Base-by-base conservation (phyloP, 768 basidiomycete species). In the Russula ochroleuca region DNA sequence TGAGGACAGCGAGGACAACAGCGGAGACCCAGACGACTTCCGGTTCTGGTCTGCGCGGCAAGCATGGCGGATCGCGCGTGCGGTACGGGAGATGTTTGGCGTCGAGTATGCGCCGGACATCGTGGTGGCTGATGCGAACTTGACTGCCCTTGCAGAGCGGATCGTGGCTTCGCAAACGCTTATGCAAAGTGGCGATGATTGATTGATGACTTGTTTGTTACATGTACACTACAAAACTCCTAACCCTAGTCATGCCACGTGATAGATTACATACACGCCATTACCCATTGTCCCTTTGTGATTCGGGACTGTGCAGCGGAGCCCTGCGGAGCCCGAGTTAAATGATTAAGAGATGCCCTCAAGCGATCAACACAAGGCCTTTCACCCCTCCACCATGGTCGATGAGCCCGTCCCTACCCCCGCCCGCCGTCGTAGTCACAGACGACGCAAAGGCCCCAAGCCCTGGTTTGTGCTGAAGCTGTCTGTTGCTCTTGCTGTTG, bases 41-140 rank as follows among this genome's bases (percentile, higher is more conserved):
- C 82, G 84, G 51, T 94, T 99, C 77, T 96, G 94, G 92, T 88
- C 88, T 1, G 87, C 90, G 69, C 78, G 79, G 48, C 96, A 99
- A 73, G 97, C 96, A 61, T 88, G 87, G 75, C 84, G 92, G 59
- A 98, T 99, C 68, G 88, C 88, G 57, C 75, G 78, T 21, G 87
- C 85, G 31, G 85, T 96, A 62, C 78, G 90, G 68, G 84, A 92
- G 72, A 83, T 88, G 35, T 98, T 97, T 74, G 85, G 81, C 28
- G 88, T 98, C 45, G 95, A 98, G 71, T 88, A 94, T 72, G 87
- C 86, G 10, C 83, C 86, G 25, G 92, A 96, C 70, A 94, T 99
- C 41, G 81, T 99, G 54, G 80, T 98, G 52, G 96, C 93, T 2
- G 94, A 97, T 70, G 94, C 97, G 31, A 98, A 98, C 74, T 73